phyloP scores from a whole-genome alignment of 2,329 filamentous ascomycete genomes.

The Colletotrichum lentis region DNA sequence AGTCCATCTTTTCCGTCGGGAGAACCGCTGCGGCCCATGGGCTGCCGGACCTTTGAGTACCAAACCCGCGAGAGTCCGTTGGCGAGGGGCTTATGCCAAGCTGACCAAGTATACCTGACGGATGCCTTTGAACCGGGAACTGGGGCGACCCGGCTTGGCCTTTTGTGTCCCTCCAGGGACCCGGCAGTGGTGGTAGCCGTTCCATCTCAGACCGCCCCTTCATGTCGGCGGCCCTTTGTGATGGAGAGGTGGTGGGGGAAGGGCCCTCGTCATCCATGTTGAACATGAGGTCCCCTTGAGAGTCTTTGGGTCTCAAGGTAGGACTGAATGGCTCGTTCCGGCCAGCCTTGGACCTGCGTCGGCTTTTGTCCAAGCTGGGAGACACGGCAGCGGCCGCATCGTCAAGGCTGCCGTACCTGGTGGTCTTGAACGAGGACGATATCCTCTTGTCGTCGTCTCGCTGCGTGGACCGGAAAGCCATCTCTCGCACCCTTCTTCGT shows the following conservation, averaged over 20 bases:
- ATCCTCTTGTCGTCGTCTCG: conserved; percentile 71
- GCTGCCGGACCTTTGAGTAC: conserved; percentile 42
- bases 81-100: conserved; percentile 10
- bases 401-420: conserved; percentile 70
- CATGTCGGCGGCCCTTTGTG: conserved; percentile 17
- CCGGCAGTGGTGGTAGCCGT: conserved; percentile 43
- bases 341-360: conserved; percentile 56
- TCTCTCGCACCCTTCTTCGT: conserved; percentile 76
- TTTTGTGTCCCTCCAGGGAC: conserved; percentile 51
- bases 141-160: conserved; percentile 38
- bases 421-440: conserved; percentile 67
- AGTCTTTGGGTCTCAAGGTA: conserved; percentile 71
- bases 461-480: conserved; percentile 71
- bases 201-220: conserved; percentile 17
- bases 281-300: conserved; percentile 83
- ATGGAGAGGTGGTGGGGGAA: conserved; percentile 40
- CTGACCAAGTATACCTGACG: not conserved
- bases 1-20: conserved; percentile 70
- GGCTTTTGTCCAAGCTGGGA: conserved; percentile 54
- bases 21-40: conserved; percentile 63
- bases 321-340: conserved; percentile 71
- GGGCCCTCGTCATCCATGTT: conserved; percentile 85
- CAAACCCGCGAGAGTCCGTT: conserved; percentile 24
- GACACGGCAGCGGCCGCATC: conserved; percentile 57
- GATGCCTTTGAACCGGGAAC: conserved; percentile 19